Base-by-base conservation (phyloP, 495 filamentous ascomycete genomes). In the Penicillium steckii region DNA sequence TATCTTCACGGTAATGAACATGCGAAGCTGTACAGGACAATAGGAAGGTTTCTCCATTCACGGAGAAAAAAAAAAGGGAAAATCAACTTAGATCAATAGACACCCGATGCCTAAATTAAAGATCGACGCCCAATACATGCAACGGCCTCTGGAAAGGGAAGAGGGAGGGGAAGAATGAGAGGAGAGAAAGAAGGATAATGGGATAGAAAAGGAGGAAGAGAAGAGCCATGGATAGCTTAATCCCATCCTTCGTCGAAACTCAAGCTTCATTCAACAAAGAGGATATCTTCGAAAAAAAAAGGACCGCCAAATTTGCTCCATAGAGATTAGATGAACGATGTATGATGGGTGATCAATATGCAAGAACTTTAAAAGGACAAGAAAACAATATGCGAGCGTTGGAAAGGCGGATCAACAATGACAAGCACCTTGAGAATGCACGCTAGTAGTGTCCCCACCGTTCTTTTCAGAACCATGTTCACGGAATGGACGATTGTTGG, bases 341-440 rank as follows among this genome's bases (percentile, higher is more conserved):
- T 26, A 44, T 44, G 40, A 46, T 29, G 46, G 27, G 47, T 37
- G 15, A 8, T 37, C 8, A 15, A 37, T n/a, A n/a, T n/a, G n/a
- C n/a, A n/a, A n/a, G n/a, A n/a, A n/a, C n/a, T n/a, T n/a, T n/a
- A n/a, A n/a, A n/a, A n/a, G n/a, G n/a, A n/a, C n/a, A n/a, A n/a
- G n/a, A n/a, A n/a, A n/a, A 41, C 46, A 59, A 46, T 29, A 29
- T 29, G 27, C 6, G 12, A 29, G 12, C 8, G 12, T 19, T 27
- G 18, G 12, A 25, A 38, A n/a, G 41, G 9, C 17, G 40, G 23
- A 21, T 33, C 57, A 64, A 40, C 69, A 70, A 52, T n/a, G n/a
- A n/a, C 72, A 75, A n/a, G 55, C 52, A 33, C 72, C 72, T 74
- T 37, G 15, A 37, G 23, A 17, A 43, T 42, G 18, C 4, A 42